Base-by-base conservation (phyloP, 768 basidiomycete genomes). In the Boletus subparvulus region DNA sequence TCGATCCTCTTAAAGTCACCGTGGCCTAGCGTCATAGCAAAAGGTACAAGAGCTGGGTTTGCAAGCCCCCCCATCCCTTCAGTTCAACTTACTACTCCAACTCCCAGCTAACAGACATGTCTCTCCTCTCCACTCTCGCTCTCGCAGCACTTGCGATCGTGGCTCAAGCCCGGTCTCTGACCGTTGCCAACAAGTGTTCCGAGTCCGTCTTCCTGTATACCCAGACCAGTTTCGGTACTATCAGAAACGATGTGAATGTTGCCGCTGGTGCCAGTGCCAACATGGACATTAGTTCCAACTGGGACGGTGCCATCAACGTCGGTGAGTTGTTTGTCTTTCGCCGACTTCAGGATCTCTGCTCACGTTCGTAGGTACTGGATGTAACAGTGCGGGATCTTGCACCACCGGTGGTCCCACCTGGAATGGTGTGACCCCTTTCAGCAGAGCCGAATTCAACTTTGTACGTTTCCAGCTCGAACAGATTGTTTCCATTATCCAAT, bases 401-500 rank as follows among this genome's bases (percentile, higher is more conserved):
- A 58, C 65, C 33, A 73, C 69, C 1, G 71, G 69, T 46, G 67
- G 69, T 14, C 69, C 69, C 40, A 61, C 62, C 51, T 70, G 69
- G 69, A 8, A 66, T 14, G 71, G 71, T 50, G 52, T 43, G 21
- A 70, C 69, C 3, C 71, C 71, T 2, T 71, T 71, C 56, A 71
- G 69, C 51, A 67, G 69, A 37, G 71, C 71, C 13, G 69, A 70
- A 50, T 73, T 70, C 59, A 70, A 72, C 58, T 70, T 66, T 45
- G 70, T 72, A 55, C 26, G 64, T 42, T 41, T 32, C 21, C 16
- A 21, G 30, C 44, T 8, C 41, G 11, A 12, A 4, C 2, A n/a
- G 17, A 21, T 37, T 6, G 12, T 39, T 44, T 47, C 26, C 6
- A 3, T 5, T 14, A 0, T 33, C 26, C 1, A 37, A 36, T 35